phyloP scores from a whole-genome alignment of 164 flowering plant genomes.

The Litsea cubeba region DNA sequence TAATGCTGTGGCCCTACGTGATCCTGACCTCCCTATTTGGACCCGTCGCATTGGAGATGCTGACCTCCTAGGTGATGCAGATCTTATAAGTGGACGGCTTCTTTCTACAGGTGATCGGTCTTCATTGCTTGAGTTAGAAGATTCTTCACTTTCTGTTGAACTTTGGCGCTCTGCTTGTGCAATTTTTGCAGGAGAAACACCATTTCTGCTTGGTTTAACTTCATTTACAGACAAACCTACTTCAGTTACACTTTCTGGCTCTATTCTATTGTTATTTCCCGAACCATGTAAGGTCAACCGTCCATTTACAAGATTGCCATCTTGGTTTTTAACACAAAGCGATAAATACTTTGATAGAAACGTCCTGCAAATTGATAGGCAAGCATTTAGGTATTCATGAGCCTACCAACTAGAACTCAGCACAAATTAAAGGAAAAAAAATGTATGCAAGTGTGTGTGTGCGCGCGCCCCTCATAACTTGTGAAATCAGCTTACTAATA shows the following conservation, averaged over 20 bases:
- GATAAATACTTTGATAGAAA: conserved; percentile 37
- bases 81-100: conserved; percentile 60
- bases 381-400: neutral
- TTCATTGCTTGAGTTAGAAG: conserved; percentile 57
- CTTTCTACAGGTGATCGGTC: conserved; percentile 51
- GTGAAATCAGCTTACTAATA: neutral
- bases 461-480: neutral
- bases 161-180: conserved; percentile 61
- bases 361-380: conserved; percentile 36
- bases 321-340: conserved; percentile 25
- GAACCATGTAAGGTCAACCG: conserved; percentile 18
- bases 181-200: conserved; percentile 75
- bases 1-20: conserved; percentile 64
- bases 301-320: conserved; percentile 19
- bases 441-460: neutral
- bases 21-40: conserved; percentile 77
- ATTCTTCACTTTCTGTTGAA: conserved; percentile 61
- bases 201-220: conserved; percentile 37
- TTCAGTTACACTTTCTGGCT: conserved; percentile 17
- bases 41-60: conserved; percentile 91
- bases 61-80: conserved; percentile 77
- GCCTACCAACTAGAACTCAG: neutral
- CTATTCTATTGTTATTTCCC: conserved; percentile 17
- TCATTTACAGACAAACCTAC: conserved; percentile 19
- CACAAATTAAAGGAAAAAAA: neutral